Conservation (phyloP, 257 asterid species). For the Ocimum tenuiflorum region DNA sequence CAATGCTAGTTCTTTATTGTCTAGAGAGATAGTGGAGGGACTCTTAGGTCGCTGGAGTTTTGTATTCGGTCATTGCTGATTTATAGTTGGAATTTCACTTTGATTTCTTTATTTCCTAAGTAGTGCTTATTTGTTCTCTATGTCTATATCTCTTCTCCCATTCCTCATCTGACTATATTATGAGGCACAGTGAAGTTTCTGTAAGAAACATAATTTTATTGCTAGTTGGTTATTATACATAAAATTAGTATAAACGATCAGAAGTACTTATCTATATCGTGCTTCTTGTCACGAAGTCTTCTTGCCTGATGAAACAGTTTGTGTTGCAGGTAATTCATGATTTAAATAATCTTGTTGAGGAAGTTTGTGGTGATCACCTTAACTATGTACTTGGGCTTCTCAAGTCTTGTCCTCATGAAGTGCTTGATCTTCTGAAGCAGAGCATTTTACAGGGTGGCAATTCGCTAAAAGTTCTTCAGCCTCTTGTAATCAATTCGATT, state of each 20-base stretch:
- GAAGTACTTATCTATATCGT: not conserved
- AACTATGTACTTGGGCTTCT: constrained; percentile 64
- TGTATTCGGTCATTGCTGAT: not conserved
- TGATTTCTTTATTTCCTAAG: not conserved
- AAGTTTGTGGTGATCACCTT: constrained; percentile 64
- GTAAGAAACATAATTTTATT: not conserved
- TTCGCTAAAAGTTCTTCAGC: constrained; percentile 64
- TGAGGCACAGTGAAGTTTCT: not conserved
- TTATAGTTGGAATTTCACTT: not conserved
- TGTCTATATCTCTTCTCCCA: not conserved
- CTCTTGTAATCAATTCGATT: constrained; percentile 57
- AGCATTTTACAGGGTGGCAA: constrained; percentile 74
- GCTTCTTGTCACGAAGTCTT: not conserved
- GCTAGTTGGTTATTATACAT: not conserved
- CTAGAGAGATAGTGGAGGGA: too few species aligned
- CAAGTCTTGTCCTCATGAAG: constrained; percentile 62
- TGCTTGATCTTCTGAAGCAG: constrained; percentile 75
- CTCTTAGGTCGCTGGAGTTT: not conserved
- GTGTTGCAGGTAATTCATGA: constrained; percentile 70
- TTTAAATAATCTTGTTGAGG: constrained; percentile 51
- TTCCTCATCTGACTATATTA: not conserved
- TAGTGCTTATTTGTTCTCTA: not conserved
- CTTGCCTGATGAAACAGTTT: constrained; percentile 1
- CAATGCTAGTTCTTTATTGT: too few species aligned
- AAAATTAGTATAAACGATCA: not conserved